Evolutionary conservation across 2,329 filamentous ascomycete genomes (phyloP).

Genomic region (Delphinella strobiligena): DNA sequence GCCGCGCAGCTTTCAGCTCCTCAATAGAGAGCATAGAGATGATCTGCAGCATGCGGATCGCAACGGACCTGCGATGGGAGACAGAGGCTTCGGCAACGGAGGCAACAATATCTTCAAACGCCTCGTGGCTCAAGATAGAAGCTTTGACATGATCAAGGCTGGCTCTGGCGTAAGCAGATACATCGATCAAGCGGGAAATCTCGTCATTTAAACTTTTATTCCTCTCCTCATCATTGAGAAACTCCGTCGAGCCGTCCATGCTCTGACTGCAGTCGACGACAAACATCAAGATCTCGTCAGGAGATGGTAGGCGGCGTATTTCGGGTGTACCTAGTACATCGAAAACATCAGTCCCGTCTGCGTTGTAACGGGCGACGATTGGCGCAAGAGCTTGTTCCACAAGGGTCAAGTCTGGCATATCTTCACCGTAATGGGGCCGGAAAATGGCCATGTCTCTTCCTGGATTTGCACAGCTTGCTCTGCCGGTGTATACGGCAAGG

Average conservation of each 20-base stretch:
- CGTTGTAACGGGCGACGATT: conserved; percentile 18
- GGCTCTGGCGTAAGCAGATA: conserved; percentile 8
- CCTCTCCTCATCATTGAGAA: conserved; percentile 12
- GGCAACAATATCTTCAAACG: conserved; percentile 18
- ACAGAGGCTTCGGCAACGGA: conserved; percentile 12
- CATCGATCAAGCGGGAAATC: no score
- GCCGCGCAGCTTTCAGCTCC: no score
- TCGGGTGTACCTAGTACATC: conserved; percentile 20
- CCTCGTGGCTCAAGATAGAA: conserved; percentile 15
- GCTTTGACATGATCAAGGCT: conserved; percentile 18
- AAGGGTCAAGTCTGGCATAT: conserved; percentile 22
- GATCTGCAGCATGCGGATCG: conserved; percentile 13
- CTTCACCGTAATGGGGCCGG: conserved; percentile 19
- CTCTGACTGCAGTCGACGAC: conserved; percentile 23
- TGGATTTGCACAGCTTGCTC: conserved; percentile 19
- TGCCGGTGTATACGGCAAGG: conserved; percentile 25
- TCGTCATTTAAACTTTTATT: conserved; percentile 5
- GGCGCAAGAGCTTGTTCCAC: conserved; percentile 23
- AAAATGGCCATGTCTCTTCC: conserved; percentile 24
- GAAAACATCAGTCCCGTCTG: conserved; percentile 23
- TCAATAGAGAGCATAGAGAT: conserved; percentile 9
- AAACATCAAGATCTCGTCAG: conserved; percentile 25
- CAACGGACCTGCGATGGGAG: conserved; percentile 8
- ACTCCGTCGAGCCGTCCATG: conserved; percentile 20
- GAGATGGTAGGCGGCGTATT: conserved; percentile 16